Percentiles rank a stretch among this genome's conserved stretches.
These are phyloP conservation scores for Paxillus involutus DNA, from an alignment of 768 basidiomycete genomes.

Conservation along the genomic window DNA sequence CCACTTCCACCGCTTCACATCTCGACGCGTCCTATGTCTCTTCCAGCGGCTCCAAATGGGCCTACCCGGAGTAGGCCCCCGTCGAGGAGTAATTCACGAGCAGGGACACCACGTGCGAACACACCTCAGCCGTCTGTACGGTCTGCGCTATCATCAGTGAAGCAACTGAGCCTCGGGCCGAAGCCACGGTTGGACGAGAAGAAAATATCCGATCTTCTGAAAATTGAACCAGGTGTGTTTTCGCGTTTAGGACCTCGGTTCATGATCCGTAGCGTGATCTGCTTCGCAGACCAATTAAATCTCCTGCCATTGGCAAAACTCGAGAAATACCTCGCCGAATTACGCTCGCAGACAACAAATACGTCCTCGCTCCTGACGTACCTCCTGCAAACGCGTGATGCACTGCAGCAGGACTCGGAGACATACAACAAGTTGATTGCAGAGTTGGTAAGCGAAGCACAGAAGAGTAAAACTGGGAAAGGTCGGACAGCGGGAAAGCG, in stretches of 20 bases:
- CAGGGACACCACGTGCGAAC: slow-evolving; percentile 47
- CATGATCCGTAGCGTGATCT: slow-evolving; percentile 4
- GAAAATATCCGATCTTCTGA: slow-evolving; percentile 66
- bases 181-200: slow-evolving; percentile 71
- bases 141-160: slow-evolving; percentile 27
- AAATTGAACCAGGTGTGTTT: slow-evolving; percentile 63
- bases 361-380: slow-evolving; percentile 78
- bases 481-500: slow-evolving; percentile 45
- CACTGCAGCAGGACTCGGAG: slow-evolving; percentile 84
- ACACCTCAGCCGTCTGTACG: slow-evolving; percentile 43
- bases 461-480: slow-evolving; percentile 74
- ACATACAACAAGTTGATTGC: slow-evolving; percentile 90
- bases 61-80: slow-evolving; percentile 26
- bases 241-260: background rate
- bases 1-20: slow-evolving; percentile 80
- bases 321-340: slow-evolving; percentile 63
- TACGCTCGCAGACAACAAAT: slow-evolving; percentile 71
- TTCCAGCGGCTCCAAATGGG: slow-evolving; percentile 58
- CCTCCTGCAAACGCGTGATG: slow-evolving; percentile 77
- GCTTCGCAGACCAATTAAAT: slow-evolving; percentile 60
- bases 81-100: slow-evolving; percentile 47
- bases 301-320: slow-evolving; percentile 69
- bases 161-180: slow-evolving; percentile 61
- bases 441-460: slow-evolving; percentile 89
- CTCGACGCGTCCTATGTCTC: slow-evolving; percentile 78